Evolutionary conservation across 192 early-diverging fungal genomes (phyloP).

Genomic region (Jimgerdemannia lactiflua): DNA sequence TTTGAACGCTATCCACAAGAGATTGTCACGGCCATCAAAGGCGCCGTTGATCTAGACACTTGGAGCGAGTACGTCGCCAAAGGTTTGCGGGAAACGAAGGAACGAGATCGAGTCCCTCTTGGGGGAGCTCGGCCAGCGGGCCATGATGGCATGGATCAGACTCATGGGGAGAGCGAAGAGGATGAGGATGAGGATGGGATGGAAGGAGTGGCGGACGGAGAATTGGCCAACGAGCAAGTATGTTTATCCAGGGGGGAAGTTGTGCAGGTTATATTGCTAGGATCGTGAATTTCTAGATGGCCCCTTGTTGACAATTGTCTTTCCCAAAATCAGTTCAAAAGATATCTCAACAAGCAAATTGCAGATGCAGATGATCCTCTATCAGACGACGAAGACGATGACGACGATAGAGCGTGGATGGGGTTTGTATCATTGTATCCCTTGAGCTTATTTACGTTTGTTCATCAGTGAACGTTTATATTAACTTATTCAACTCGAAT

Average conservation of each 20-base stretch:
- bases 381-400: constrained; percentile 26
- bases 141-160: constrained; percentile 25
- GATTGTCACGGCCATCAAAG: constrained; percentile 26
- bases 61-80: constrained; percentile 50
- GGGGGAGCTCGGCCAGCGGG: constrained; percentile 46
- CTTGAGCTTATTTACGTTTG: neutral
- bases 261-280: neutral
- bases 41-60: constrained; percentile 42
- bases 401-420: constrained; percentile 22
- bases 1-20: constrained; percentile 65
- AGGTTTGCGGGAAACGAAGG: constrained; percentile 16
- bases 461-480: constrained; percentile 8
- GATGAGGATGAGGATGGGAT: constrained; percentile 14
- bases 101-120: constrained; percentile 34
- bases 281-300: neutral
- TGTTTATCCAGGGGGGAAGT: neutral
- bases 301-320: neutral
- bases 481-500: neutral
- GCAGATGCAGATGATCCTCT: neutral
- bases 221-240: constrained; percentile 5
- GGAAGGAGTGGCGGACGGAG: constrained; percentile 6
- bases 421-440: constrained; percentile 6
- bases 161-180: constrained; percentile 19
- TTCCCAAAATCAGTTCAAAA: neutral
- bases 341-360: constrained; percentile 8